Evolutionary conservation across 2,329 filamentous ascomycete species (phyloP).

Genomic region (Xylaria arbuscula): DNA sequence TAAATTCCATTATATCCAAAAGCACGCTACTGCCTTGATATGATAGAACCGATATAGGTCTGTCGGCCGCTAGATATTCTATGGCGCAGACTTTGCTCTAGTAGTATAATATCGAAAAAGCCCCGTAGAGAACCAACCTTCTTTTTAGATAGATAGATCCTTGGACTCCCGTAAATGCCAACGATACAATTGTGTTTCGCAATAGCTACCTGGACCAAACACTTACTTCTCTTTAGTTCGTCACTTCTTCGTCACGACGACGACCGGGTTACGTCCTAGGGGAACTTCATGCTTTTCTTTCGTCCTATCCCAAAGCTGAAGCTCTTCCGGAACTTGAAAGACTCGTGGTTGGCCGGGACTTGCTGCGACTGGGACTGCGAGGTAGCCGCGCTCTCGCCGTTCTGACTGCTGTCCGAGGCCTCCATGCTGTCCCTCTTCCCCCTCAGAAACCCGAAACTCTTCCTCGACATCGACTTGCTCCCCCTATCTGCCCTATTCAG

Average conservation of each 20-base stretch:
- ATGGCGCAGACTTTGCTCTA: background rate
- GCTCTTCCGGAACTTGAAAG: constrained; percentile 64
- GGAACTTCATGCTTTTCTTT: constrained; percentile 73
- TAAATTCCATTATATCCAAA: background rate
- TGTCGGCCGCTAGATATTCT: constrained; percentile 8
- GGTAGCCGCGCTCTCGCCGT: constrained; percentile 42
- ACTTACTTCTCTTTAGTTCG: too few species aligned
- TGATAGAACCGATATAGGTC: background rate
- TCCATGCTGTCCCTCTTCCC: constrained; percentile 52
- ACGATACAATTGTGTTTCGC: constrained; percentile 24
- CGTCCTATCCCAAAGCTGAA: constrained; percentile 75
- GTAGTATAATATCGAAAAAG: too few species aligned
- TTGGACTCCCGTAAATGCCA: constrained; percentile 36
- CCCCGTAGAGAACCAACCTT: background rate
- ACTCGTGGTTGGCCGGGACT: constrained; percentile 53
- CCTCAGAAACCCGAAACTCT: constrained; percentile 76
- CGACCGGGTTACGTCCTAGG: constrained; percentile 39
- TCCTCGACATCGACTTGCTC: constrained; percentile 82
- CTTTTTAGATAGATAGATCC: constrained; percentile 13
- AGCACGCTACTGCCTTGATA: constrained; percentile 17
- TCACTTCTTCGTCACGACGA: background rate
- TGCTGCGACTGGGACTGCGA: constrained; percentile 31
- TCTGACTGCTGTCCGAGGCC: constrained; percentile 48
- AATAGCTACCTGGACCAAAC: constrained; percentile 1
- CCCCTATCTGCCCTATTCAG: constrained; percentile 76